These are phyloP conservation scores for Mycosphaerella arachidis DNA, from an alignment of 2,329 filamentous ascomycete genomes.

Conservation along the genomic window DNA sequence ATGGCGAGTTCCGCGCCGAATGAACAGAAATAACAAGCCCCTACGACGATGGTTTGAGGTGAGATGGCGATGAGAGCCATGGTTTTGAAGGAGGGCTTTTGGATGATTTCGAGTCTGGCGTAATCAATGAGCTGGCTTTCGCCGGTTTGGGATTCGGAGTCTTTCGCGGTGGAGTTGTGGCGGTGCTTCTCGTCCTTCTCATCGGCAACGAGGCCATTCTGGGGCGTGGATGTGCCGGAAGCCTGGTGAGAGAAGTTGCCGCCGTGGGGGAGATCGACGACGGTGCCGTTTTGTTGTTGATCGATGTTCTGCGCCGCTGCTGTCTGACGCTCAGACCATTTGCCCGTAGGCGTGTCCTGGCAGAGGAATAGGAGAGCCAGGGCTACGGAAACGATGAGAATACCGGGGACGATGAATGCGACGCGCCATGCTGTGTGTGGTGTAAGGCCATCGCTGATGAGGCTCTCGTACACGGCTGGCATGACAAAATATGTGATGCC, in stretches of 20 bases:
- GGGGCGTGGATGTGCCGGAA: constrained; percentile 30
- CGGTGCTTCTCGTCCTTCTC: constrained; percentile 38
- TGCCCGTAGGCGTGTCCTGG: constrained; percentile 76
- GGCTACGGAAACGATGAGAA: constrained; percentile 16
- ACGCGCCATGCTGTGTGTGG: constrained; percentile 75
- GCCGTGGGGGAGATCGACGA: constrained; percentile 49
- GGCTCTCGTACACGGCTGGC: constrained; percentile 67
- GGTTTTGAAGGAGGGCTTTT: constrained; percentile 59
- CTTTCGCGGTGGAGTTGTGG: constrained; percentile 34
- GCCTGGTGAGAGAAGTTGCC: constrained; percentile 19
- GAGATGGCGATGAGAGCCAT: constrained; percentile 59
- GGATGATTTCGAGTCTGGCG: constrained; percentile 56
- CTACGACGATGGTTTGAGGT: constrained; percentile 50
- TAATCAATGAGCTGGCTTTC: constrained; percentile 52
- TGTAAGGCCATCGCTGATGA: constrained; percentile 16
- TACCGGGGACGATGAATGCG: constrained; percentile 71
- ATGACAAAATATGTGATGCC: constrained; percentile 92
- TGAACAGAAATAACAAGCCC: constrained; percentile 55
- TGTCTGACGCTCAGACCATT: constrained; percentile 67
- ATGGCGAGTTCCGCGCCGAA: constrained; percentile 59
- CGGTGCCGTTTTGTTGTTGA: constrained; percentile 39
- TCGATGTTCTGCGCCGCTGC: constrained; percentile 53
- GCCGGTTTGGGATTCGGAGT: constrained; percentile 43
- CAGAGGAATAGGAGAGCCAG: constrained; percentile 35
- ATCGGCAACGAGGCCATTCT: constrained; percentile 29